These are phyloP conservation scores for Solanum megistacrolobum DNA, from an alignment of 257 asterid species.

Conservation along the genomic window DNA sequence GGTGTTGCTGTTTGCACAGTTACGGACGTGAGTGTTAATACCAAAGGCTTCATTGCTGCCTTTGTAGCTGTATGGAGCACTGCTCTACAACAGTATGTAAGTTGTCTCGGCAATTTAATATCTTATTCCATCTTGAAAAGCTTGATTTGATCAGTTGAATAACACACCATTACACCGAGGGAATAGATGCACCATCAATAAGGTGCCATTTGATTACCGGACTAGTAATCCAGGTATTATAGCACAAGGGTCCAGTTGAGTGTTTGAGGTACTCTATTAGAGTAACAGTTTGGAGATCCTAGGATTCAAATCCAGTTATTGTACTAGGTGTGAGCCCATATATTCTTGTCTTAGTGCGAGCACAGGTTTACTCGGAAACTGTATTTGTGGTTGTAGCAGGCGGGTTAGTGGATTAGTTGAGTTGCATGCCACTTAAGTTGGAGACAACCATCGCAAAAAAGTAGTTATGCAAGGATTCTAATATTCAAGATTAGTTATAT, in stretches of 20 bases:
- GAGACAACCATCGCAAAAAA: background rate
- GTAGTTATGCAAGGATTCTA: background rate
- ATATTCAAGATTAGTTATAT: background rate
- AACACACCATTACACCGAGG: background rate
- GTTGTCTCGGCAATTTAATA: conserved; percentile 19
- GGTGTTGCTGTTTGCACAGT: conserved; percentile 96
- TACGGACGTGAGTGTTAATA: conserved; percentile 84
- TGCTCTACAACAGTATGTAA: conserved; percentile 88
- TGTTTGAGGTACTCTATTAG: background rate
- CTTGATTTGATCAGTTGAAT: background rate
- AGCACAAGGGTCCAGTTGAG: background rate
- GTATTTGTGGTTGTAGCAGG: background rate
- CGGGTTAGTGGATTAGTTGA: background rate
- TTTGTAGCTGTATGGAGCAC: conserved; percentile 94
- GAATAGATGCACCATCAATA: background rate
- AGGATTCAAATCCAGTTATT: background rate
- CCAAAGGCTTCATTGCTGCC: conserved; percentile 89
- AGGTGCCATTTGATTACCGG: background rate
- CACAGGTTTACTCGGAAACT: background rate
- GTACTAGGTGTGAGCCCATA: background rate
- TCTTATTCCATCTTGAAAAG: background rate
- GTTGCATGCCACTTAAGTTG: background rate
- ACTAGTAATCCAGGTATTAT: background rate
- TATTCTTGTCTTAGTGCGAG: background rate
- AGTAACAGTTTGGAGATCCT: background rate